Conservation (phyloP, 2,329 filamentous ascomycete species). For the Colletotrichum plurivorum region DNA sequence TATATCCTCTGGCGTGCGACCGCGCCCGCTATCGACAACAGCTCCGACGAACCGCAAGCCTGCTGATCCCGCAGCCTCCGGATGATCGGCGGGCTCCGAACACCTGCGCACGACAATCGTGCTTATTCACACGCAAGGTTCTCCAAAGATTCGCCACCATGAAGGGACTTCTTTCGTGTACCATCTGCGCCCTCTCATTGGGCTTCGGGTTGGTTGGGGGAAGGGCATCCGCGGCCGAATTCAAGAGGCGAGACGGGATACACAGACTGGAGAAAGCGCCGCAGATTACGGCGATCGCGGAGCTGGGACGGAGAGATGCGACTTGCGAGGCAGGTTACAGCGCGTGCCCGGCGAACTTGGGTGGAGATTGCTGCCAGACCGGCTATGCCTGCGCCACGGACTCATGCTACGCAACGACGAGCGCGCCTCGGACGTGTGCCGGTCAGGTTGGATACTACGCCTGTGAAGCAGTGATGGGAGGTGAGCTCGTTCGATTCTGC, state of each 20-base stretch:
- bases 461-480: slow-evolving; percentile 56
- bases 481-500: slow-evolving; percentile 45
- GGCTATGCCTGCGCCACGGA: slow-evolving; percentile 63
- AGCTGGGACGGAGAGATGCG: slow-evolving; percentile 39
- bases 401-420: slow-evolving; percentile 63
- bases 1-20: not conserved
- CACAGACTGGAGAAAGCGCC: slow-evolving; percentile 49
- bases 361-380: slow-evolving; percentile 64
- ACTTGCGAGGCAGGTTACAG: slow-evolving; percentile 46
- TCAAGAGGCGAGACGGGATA: slow-evolving; percentile 48
- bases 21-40: too few relatives aligned
- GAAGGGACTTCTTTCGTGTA: slow-evolving; percentile 11
- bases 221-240: slow-evolving; percentile 43
- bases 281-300: slow-evolving; percentile 36
- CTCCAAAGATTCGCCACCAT: slow-evolving; percentile 7
- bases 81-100: slow-evolving; percentile 19
- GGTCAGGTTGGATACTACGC: slow-evolving; percentile 54
- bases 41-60: not conserved
- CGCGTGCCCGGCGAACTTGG: slow-evolving; percentile 55
- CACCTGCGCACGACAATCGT: slow-evolving; percentile 4
- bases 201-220: not conserved
- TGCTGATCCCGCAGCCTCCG: slow-evolving; percentile 11
- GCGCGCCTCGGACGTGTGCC: slow-evolving; percentile 56
- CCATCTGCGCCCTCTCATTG: slow-evolving; percentile 25
- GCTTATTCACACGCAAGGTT: not conserved